Evolutionary conservation across 2,329 filamentous ascomycete genomes (phyloP), one percentile per base, ranked within the genome.

Genomic region (Fusarium chaquense): DNA sequence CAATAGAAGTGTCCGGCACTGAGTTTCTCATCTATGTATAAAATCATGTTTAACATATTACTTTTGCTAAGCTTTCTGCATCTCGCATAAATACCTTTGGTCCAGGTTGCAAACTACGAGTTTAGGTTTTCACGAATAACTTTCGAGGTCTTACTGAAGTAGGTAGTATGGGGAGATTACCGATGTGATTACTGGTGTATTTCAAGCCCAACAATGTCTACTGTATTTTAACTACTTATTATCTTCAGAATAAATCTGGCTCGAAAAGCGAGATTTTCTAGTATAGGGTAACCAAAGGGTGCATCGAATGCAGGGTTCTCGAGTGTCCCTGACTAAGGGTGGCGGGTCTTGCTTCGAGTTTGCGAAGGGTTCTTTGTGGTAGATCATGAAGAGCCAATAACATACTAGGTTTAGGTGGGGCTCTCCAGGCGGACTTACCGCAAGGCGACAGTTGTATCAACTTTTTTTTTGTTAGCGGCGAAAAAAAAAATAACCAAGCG

Each of bases 401-500:
- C 8, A 15, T 2, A 1, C 3, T 5, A 12, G 1, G 1, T 5
- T 26, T 13, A 18, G 15, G 24, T 44, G 41, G 53, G 62, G 20
- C 26, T 61, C 58, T 22, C 62, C 24, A 38, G 24, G 57, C 72
- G 73, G 73, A 62, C 71, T 60, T 70, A 69, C 72, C 72, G 71
- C 64, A 69, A 60, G 49, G 49, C 49, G 62, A 58, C 59, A 67
- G 65, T 24, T 63, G 60, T 67, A 57, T 62, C 60, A 61, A 62
- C 60, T 69, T 71, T 73, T 73, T 36, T 72, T 63, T 45, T 45
- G 51, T 60, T 76, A 74, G 74, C 71, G 71, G 70, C 70, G 65
- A 73, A 76, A 73, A 72, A 70, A 64, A 73, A 74, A 73, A 65
- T 51, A 70, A 70, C 65, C 65, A 71, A 59, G 64, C 69, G 68